Evolutionary conservation across 257 asterid species (phyloP), one percentile per base, ranked within the genome.

Genomic region (Rubia yunnanensis): DNA sequence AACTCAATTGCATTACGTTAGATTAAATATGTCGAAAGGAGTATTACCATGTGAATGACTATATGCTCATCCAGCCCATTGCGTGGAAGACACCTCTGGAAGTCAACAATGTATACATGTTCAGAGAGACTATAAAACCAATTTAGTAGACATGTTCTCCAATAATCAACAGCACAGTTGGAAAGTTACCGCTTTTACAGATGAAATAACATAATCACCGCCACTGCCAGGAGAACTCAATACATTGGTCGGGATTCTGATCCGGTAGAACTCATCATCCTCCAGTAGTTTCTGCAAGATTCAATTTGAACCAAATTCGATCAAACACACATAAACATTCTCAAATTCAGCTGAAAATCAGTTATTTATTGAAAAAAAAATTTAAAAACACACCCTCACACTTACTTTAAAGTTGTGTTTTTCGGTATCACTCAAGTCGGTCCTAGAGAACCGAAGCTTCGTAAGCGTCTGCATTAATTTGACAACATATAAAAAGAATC

Each of bases 11-110:
- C 39, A 23, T 11, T 15, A 2, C 13, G 49, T 17, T 5, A 35
- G 7, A 26, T 23, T 50, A 24, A 62, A 44, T 50, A 17, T 20
- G 62, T 9, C 13, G 59, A 41, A 24, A 28, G 3, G 63, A 65
- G 27, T 7, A 72, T 81, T 94, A 94, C 99, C 99, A 84, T 77
- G 84, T 88, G 94, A 67, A 94, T 82, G 75, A 85, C 83, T 68
- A 94, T 82, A 82, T 86, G 95, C 82, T 94, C 99, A 58, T 90
- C 99, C 95, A 94, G 77, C 66, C 85, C 86, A 72, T 86, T 88
- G 72, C 85, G 87, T 24, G 89, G 86, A 64, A 90, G 97, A 73
- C 98, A 94, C 76, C 99, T 85, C 99, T 94, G 95, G 70, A 64
- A 69, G 54, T 10, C 60, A 72, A 69, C 7, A 65, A 70, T 32